Evolutionary conservation across 2,329 filamentous ascomycete species (phyloP), one percentile per base, ranked within the genome.

Genomic region (Xylaria sp.): DNA sequence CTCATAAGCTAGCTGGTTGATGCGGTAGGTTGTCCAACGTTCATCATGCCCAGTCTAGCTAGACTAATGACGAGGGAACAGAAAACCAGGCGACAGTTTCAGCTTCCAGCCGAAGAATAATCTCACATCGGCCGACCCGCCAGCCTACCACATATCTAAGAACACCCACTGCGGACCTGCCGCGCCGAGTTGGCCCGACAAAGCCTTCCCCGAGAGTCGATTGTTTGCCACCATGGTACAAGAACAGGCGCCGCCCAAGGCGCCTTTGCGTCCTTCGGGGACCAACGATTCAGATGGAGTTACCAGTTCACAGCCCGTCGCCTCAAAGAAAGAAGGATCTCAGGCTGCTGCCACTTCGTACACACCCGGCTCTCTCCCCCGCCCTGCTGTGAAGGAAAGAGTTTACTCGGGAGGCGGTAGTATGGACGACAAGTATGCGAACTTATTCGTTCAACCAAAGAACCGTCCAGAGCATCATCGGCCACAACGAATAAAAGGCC

Each of bases 391-490:
- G 7, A 78, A 78, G 57, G 49, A 74, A 7, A 73, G 71, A 61
- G 69, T 63, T 5, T 69, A 69, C n/a, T 68, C 69, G 7, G 70
- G 70, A 49, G 70, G 62, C 42, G 73, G 63, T 29, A 73, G 50
- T n/a, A 69, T 84, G 74, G 85, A 87, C 73, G 84, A 86, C 73
- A 85, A 85, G 76, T 85, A 86, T 65, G 81, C 83, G 72, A 77
- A 79, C 56, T 77, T 87, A 63, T 88, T 88, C 74, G 82, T 86
- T 59, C 82, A 84, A 69, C 83, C 83, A 53, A 85, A 81, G 74
- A 84, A 79, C 57, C 82, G 86, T 2, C 86, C 86, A 1, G 87
- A 89, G 73, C 85, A 86, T 71, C 87, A 89, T 73, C 81, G 84
- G 49, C 83, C 80, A 44, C 83, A 82, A 68, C 81, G 79, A 63